Percentiles rank a stretch among this genome's conserved stretches.
phyloP scores from a whole-genome alignment of 257 asterid genomes.

The Lithospermum erythrorhizon region DNA sequence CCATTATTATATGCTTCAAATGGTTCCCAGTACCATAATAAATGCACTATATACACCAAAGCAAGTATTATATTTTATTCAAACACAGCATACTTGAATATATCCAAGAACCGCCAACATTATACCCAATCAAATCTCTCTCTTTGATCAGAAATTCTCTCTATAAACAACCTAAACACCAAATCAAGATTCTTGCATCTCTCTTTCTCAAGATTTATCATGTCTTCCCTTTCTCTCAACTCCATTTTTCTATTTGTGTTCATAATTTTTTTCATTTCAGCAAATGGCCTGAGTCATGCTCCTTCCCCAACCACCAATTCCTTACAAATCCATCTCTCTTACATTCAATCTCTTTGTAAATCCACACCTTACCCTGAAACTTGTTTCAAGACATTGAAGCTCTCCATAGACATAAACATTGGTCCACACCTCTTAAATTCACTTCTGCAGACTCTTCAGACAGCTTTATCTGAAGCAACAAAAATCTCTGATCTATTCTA shows the following conservation, averaged over 20 bases:
- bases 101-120: neutral
- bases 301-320: conserved; percentile 20
- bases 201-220: neutral
- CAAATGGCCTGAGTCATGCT: conserved; percentile 3
- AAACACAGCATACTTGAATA: neutral
- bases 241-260: conserved; percentile 1
- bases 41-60: neutral
- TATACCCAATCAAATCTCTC: neutral
- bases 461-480: conserved; percentile 42
- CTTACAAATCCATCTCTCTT: conserved; percentile 19
- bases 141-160: neutral
- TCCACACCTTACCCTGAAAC: conserved; percentile 59
- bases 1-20: neutral
- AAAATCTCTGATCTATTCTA: conserved; percentile 41
- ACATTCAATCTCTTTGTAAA: conserved; percentile 32
- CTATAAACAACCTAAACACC: neutral
- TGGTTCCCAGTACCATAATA: neutral
- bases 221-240: conserved; percentile 6
- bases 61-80: neutral
- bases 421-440: conserved; percentile 36
- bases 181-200: neutral
- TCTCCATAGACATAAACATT: conserved; percentile 46
- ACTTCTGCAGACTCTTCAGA: conserved; percentile 43
- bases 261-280: conserved; percentile 2
- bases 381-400: conserved; percentile 46